phyloP scores from a whole-genome alignment of 2,329 filamentous ascomycete genomes.

The Xylaria sp. region DNA sequence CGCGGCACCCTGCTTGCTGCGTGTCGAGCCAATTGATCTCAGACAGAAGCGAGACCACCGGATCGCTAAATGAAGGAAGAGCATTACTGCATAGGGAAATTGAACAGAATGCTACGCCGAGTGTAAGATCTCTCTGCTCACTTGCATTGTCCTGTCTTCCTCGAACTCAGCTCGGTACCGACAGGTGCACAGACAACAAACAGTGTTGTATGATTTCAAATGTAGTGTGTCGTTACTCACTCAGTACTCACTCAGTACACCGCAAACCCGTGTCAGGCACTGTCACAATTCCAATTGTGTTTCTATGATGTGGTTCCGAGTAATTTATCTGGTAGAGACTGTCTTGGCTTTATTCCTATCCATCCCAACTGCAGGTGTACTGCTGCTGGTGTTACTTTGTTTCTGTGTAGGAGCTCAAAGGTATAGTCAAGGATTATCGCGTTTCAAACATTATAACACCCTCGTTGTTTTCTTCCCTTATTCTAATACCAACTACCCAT shows the following conservation, averaged over 20 bases:
- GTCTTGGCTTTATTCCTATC: neutral
- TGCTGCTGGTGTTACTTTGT: neutral
- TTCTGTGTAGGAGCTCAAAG: neutral
- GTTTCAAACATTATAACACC: neutral
- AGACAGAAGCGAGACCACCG: slow-evolving; percentile 30
- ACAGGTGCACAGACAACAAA: neutral
- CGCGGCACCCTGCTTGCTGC: slow-evolving; percentile 32
- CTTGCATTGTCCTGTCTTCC: neutral
- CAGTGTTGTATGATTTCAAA: neutral
- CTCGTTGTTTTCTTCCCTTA: too few relatives aligned
- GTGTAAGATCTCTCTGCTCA: neutral
- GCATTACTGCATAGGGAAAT: neutral
- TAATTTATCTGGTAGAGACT: neutral
- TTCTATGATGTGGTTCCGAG: neutral
- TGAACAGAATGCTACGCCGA: neutral
- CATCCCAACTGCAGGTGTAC: neutral
- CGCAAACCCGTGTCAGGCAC: neutral
- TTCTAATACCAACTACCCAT: too few relatives aligned
- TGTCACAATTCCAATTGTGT: neutral
- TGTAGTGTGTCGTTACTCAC: slow-evolving; percentile 1
- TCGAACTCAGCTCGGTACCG: slow-evolving; percentile 4
- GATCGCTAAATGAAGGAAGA: slow-evolving; percentile 18
- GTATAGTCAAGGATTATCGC: neutral
- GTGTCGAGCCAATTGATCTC: slow-evolving; percentile 33
- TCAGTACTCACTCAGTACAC: slow-evolving; percentile 3